Evolutionary conservation across 441 rosid species (phyloP), one percentile per base, ranked within the genome.

Genomic region (Eutrema salsugineum): DNA sequence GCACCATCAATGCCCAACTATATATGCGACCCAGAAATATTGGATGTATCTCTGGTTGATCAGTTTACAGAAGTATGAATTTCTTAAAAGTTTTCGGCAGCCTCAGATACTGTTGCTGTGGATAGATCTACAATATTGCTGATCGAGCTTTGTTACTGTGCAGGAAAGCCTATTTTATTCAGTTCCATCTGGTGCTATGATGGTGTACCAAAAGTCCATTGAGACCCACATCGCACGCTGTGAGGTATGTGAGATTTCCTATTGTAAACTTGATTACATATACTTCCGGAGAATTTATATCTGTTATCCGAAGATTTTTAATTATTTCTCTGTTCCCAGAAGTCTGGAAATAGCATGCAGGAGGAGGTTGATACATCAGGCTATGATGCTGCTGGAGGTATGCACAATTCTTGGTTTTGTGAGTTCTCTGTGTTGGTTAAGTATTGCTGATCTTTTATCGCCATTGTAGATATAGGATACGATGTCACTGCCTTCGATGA

Each of bases 101-200:
- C 57, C 47, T 77, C 68, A 40, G 49, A 43, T 43, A 17, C 9
- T 51, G n/a, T 54, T 39, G 64, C 30, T 54, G 62, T 54, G 44
- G 42, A 17, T 58, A 58, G 44, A 57, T 77, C 55, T 47, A 61
- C 42, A 49, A 12, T 61, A 38, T 39, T 66, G 50, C 66, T 77
- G 27, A 71, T 30, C 46, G 72, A 39, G 54, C 47, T 47, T 75
- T 66, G 72, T 44, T 79, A 39, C 50, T 64, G 75, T 83, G 74
- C 98, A 96, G 99, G 96, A 92, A 81, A 92, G 90, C 85, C 88
- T 96, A 63, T 96, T 94, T 82, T 92, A 94, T 80, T 91, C 93
- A 11, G 84, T 96, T 78, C 94, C 99, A 39, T 77, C 86, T 2
- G 90, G 97, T 70, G 97, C 99, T 75, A 87, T 84, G 88, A 94